Evolutionary conservation across 352 stramenopile species (phyloP).

Genomic region (Phytophthora pinifolia): DNA sequence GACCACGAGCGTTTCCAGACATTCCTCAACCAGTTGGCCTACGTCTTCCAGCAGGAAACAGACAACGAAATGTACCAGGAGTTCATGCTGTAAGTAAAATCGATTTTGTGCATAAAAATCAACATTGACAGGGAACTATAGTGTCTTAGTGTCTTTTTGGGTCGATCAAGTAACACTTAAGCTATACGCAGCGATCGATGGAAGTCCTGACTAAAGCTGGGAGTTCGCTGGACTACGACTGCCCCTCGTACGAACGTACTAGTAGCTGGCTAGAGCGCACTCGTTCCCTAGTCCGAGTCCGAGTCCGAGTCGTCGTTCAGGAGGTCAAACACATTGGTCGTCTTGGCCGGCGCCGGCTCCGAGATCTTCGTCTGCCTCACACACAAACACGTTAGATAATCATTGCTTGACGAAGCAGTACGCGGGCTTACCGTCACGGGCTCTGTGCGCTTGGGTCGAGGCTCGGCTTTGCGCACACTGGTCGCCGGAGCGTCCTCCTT

Average conservation of each 20-base stretch:
- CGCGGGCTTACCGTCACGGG: constrained; percentile 38
- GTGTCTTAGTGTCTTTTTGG: constrained; percentile 23
- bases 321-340: constrained; percentile 61
- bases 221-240: constrained; percentile 32
- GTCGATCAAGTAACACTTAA: constrained; percentile 24
- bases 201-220: constrained; percentile 25
- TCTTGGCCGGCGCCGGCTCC: constrained; percentile 56
- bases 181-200: constrained; percentile 31
- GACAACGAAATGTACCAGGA: constrained; percentile 80
- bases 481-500: constrained; percentile 28
- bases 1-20: constrained; percentile 59
- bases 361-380: constrained; percentile 41
- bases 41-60: constrained; percentile 80
- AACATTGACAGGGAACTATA: constrained; percentile 15
- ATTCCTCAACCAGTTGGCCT: constrained; percentile 79
- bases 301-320: constrained; percentile 67
- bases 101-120: too few relatives aligned
- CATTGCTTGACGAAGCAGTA: neutral
- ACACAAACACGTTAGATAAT: neutral
- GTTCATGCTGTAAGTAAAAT: constrained; percentile 71
- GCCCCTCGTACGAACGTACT: too few relatives aligned
- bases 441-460: constrained; percentile 47
- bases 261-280: too few relatives aligned
- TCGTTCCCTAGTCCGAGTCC: constrained; percentile 50
- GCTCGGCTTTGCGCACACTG: constrained; percentile 43